These are phyloP conservation scores for Paramecium biaurelia DNA, from an alignment of 73 alveolate genomes.

Conservation along the genomic window DNA sequence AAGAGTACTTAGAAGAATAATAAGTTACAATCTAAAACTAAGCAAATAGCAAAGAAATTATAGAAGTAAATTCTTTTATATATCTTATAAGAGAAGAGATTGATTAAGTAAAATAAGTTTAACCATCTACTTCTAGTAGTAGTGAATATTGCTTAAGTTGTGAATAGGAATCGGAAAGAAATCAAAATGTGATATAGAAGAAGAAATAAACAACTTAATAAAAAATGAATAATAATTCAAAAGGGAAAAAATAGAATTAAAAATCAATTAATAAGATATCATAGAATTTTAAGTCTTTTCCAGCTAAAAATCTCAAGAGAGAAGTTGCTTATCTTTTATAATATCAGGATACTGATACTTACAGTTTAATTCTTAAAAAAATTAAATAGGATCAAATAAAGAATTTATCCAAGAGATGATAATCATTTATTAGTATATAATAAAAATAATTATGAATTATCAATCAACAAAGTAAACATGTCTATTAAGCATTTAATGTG, in stretches of 20 bases:
- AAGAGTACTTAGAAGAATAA: background rate
- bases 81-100: background rate
- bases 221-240: background rate
- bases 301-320: background rate
- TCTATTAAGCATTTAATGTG: background rate
- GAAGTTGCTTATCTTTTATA: conserved; percentile 28
- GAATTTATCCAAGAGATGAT: background rate
- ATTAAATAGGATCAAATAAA: background rate
- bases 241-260: background rate
- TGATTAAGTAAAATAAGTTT: background rate
- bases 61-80: background rate
- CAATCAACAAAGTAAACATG: background rate
- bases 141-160: background rate
- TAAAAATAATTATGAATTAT: background rate
- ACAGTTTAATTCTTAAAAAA: background rate
- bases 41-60: background rate
- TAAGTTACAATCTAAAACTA: background rate
- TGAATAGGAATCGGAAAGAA: background rate
- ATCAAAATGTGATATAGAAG: background rate
- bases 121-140: background rate
- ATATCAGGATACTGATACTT: conserved; percentile 13
- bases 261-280: background rate
- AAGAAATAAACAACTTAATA: background rate
- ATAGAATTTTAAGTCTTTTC: background rate
- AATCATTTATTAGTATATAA: background rate